These are phyloP conservation scores for Mycena epipterygia DNA, from an alignment of 768 basidiomycete species.

Conservation along the genomic window DNA sequence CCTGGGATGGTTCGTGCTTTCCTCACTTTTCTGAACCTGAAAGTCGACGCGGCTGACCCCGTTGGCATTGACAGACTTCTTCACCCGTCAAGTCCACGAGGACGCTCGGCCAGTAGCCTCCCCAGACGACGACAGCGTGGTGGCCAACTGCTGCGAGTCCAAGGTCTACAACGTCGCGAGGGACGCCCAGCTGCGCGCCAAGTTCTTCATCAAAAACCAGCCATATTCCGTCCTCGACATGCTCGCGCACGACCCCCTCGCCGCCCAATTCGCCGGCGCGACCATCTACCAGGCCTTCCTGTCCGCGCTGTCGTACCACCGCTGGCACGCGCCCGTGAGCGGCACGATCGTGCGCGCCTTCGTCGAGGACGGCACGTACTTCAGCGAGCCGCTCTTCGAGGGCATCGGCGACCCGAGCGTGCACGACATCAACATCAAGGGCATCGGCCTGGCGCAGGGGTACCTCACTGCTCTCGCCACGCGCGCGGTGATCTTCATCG, in stretches of 20 bases:
- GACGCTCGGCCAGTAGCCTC: conserved; percentile 10
- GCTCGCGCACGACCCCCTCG: conserved; percentile 18
- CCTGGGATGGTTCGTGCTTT: conserved; percentile 13
- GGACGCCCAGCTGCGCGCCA: conserved; percentile 1
- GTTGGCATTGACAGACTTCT: conserved; percentile 20
- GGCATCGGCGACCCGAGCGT: conserved; percentile 40
- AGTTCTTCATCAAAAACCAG: conserved; percentile 18
- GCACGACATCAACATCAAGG: conserved; percentile 30
- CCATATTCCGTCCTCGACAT: conserved; percentile 18
- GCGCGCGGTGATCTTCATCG: conserved; percentile 68
- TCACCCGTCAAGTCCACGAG: conserved; percentile 9
- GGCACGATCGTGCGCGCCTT: conserved; percentile 57
- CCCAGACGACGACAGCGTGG: conserved; percentile 17
- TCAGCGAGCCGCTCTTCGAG: conserved; percentile 50
- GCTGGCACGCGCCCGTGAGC: conserved; percentile 73
- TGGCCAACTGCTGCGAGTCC: conserved; percentile 17
- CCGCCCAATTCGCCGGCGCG: conserved; percentile 50
- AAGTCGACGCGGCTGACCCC: neutral
- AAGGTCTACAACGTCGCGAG: conserved; percentile 17
- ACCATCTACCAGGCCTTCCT: conserved; percentile 72
- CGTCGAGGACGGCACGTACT: conserved; percentile 67
- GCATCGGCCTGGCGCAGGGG: conserved; percentile 35
- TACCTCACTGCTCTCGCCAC: conserved; percentile 59
- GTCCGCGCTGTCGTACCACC: conserved; percentile 67
- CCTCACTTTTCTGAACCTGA: neutral